Percentiles rank a stretch among this genome's conserved stretches.
Conservation (phyloP, 1,284 basidiomycete species). For the Calocybe gambosa region DNA sequence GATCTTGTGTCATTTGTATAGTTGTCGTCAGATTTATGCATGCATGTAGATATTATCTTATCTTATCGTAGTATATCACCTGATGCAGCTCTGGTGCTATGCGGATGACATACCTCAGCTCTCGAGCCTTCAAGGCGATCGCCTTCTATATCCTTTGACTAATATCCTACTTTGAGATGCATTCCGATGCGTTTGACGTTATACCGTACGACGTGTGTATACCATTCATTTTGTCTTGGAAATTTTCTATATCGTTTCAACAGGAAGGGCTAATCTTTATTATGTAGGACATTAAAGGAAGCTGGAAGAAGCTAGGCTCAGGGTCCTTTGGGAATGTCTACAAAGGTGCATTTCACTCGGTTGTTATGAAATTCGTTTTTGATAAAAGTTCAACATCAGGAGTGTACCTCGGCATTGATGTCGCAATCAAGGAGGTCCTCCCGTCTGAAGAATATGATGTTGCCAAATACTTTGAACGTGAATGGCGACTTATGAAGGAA, state of each 20-base stretch:
- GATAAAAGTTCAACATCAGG: conserved; percentile 38
- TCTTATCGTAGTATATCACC: background rate
- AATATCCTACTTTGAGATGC: conserved; percentile 17
- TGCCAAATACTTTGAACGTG: conserved; percentile 95
- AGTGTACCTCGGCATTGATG: conserved; percentile 88
- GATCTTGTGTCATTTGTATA: too few relatives aligned
- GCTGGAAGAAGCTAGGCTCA: conserved; percentile 84
- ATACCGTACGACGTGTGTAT: conserved; percentile 68
- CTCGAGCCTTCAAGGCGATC: background rate
- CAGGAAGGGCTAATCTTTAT: background rate
- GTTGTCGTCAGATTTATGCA: too few relatives aligned
- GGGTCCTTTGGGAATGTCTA: conserved; percentile 93
- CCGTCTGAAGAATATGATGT: conserved; percentile 89
- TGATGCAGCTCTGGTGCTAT: background rate
- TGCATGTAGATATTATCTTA: too few relatives aligned
- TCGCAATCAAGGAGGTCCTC: conserved; percentile 94
- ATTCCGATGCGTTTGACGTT: conserved; percentile 72
- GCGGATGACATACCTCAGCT: background rate
- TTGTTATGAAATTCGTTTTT: background rate
- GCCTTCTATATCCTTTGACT: background rate
- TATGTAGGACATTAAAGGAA: conserved; percentile 75
- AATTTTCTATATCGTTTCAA: too few relatives aligned
- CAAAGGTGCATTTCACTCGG: conserved; percentile 53
- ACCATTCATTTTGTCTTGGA: background rate
- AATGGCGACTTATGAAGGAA: conserved; percentile 92